Base-by-base conservation (phyloP, 352 stramenopile species). In the Thraustochytrium sp. region DNA sequence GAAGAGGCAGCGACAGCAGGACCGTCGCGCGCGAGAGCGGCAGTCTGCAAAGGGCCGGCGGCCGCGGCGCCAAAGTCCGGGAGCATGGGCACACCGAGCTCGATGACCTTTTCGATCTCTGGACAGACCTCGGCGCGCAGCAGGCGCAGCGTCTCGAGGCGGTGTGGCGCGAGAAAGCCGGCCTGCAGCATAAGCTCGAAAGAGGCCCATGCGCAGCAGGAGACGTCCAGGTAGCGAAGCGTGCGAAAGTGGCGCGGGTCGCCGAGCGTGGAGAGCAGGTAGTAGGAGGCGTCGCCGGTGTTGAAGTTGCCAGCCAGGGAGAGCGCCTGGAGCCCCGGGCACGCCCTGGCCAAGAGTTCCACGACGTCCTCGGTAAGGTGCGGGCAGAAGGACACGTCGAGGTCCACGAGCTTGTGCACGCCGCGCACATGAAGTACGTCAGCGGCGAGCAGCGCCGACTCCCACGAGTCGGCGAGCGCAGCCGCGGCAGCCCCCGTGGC, bases 121-220 rank as follows among this genome's bases (percentile, higher is more conserved):
- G 59, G 59, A 29, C 59, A 72, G 11, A 72, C 59, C 8, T 72
- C 59, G 9, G 59, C 59, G 13, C 59, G 59, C 2, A 72, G 21
- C 59, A 44, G 42, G 13, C 59, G 59, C n/a, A 72, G 36, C 13
- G 59, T 72, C 26, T 72, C 59, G 34, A 72, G 40, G 0, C 59
- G 59, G 36, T 72, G 59, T 3, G 26, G 34, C 34, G 59, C 42
- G 26, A 72, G 59, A 55, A 72, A 5, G 21, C 59, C 59, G 11
- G 59, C 21, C 40, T 72, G 59, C 34, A 72, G 59, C 59, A 72
- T 72, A 16, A 72, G 59, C 59, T 72, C 59, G 40, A 72, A 72
- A 3, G 59, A 72, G 40, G 31, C 59, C 59, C 59, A 72, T 5
- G 59, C 59, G 9, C 59, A 72, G 40, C 59, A 72, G 11, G 59